These are phyloP conservation scores for Ceraceosorus guamensis DNA, from an alignment of 1,284 basidiomycete genomes.

Conservation along the genomic window DNA sequence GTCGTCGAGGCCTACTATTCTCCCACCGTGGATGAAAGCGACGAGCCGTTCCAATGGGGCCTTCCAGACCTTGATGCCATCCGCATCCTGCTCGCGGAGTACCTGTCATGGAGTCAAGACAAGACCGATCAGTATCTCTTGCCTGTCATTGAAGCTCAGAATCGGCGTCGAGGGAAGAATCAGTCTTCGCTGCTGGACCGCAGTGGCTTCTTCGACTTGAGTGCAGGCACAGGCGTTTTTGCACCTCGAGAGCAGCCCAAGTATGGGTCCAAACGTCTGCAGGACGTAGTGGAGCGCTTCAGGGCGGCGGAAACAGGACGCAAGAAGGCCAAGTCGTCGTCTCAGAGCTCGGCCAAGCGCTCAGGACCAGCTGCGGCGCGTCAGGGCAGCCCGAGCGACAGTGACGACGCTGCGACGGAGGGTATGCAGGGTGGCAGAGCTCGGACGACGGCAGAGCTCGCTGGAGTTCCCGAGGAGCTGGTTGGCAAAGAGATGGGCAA, in stretches of 20 bases:
- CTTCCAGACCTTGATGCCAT: conserved; percentile 74
- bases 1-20: conserved; percentile 83
- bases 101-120: conserved; percentile 73
- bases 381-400: no score
- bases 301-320: conserved; percentile 17
- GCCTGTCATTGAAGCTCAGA: conserved; percentile 70
- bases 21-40: conserved; percentile 79
- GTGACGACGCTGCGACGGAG: no score
- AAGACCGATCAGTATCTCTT: conserved; percentile 89
- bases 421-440: no score
- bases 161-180: conserved; percentile 47
- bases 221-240: conserved; percentile 55
- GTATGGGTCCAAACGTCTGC: conserved; percentile 77
- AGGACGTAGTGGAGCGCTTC: conserved; percentile 79
- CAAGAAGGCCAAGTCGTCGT: not conserved
- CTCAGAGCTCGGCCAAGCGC: not conserved
- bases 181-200: conserved; percentile 56
- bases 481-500: conserved; percentile 36
- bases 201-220: conserved; percentile 53
- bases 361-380: not conserved
- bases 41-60: conserved; percentile 95
- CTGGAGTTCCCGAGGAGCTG: conserved; percentile 23
- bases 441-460: not conserved
- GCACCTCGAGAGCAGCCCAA: conserved; percentile 71
- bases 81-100: conserved; percentile 69